Conservation (phyloP, 1,284 basidiomycete species). For the Ustilago esculenta region DNA sequence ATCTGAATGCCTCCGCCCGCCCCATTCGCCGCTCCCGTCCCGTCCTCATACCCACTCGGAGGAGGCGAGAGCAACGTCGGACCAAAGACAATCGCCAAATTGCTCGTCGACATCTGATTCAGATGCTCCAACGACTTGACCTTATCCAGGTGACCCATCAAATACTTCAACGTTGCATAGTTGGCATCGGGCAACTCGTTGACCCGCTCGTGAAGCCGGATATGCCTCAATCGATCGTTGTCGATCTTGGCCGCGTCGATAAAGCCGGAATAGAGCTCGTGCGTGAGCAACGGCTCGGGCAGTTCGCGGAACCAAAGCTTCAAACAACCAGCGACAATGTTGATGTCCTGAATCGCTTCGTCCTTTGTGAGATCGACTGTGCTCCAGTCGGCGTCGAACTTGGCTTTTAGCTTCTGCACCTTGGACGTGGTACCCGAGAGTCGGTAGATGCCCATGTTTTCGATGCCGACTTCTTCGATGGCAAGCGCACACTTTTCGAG, state of each 20-base stretch:
- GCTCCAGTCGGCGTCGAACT: slow-evolving; percentile 74
- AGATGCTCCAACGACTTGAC: slow-evolving; percentile 66
- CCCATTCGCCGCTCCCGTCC: background rate
- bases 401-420: slow-evolving; percentile 82
- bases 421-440: slow-evolving; percentile 90
- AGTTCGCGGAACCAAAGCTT: slow-evolving; percentile 97
- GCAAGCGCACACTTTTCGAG: slow-evolving; percentile 88
- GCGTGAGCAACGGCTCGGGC: slow-evolving; percentile 91
- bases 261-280: slow-evolving; percentile 85
- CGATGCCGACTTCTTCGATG: slow-evolving; percentile 80
- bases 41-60: slow-evolving; percentile 20
- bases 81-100: slow-evolving; percentile 95
- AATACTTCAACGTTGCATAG: slow-evolving; percentile 94
- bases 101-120: slow-evolving; percentile 93
- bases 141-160: slow-evolving; percentile 87
- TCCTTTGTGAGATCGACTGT: slow-evolving; percentile 60
- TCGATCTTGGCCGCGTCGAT: slow-evolving; percentile 91
- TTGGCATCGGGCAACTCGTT: slow-evolving; percentile 98
- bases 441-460: slow-evolving; percentile 89
- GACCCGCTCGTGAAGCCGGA: slow-evolving; percentile 92
- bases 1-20: slow-evolving; percentile 42
- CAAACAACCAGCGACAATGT: slow-evolving; percentile 89
- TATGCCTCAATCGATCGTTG: slow-evolving; percentile 77
- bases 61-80: slow-evolving; percentile 76
- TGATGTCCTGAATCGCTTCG: slow-evolving; percentile 79